Percentiles rank a stretch among this genome's conserved stretches.
phyloP scores from a whole-genome alignment of 192 early-diverging fungal species.

The Rhizophagus sp. region DNA sequence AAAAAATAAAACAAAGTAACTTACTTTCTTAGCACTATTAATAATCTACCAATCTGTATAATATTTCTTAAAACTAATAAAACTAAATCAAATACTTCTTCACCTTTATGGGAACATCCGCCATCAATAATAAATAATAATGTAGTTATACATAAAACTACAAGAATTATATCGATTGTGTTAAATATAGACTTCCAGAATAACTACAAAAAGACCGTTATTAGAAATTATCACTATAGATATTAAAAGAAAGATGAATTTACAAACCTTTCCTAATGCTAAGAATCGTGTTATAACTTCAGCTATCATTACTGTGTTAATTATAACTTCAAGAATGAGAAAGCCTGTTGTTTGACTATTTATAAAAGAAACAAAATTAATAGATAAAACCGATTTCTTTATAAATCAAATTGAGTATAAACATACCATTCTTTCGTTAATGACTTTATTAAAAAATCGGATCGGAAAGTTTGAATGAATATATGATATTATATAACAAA shows the following conservation, averaged over 20 bases:
- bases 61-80: slow-evolving; percentile 74
- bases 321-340: slow-evolving; percentile 66
- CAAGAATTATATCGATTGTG: slow-evolving; percentile 69
- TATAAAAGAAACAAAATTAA: not conserved
- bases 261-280: slow-evolving; percentile 60
- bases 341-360: slow-evolving; percentile 66
- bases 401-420: not conserved
- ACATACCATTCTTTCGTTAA: slow-evolving; percentile 48
- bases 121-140: slow-evolving; percentile 60
- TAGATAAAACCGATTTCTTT: not conserved
- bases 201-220: slow-evolving; percentile 31
- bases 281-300: slow-evolving; percentile 68
- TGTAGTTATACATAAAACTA: slow-evolving; percentile 67
- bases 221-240: slow-evolving; percentile 1
- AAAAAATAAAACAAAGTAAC: not conserved
- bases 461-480: not conserved
- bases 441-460: slow-evolving; percentile 24
- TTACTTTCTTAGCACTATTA: slow-evolving; percentile 68
- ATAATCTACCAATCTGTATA: slow-evolving; percentile 66
- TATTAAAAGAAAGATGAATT: not conserved
- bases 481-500: no score
- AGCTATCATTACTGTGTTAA: slow-evolving; percentile 75
- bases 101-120: slow-evolving; percentile 69
- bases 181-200: slow-evolving; percentile 73
- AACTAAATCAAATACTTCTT: slow-evolving; percentile 72